phyloP scores from a whole-genome alignment of 768 basidiomycete genomes.

The Lenzites betulinus region DNA sequence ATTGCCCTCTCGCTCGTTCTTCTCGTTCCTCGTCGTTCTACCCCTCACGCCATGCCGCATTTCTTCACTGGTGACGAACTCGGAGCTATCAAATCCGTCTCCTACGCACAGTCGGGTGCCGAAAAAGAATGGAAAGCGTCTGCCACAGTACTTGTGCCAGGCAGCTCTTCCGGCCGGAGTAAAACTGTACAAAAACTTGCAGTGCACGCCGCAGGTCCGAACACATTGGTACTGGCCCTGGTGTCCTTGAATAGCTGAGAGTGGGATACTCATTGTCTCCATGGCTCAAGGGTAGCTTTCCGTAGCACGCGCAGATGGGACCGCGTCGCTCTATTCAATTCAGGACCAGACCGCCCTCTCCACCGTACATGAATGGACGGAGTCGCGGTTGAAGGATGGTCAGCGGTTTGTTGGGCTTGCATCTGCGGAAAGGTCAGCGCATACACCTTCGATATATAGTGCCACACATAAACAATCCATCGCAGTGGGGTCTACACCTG shows the following conservation, averaged over 20 bases:
- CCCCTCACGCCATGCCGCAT: slow-evolving; percentile 49
- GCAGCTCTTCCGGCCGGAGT: slow-evolving; percentile 33
- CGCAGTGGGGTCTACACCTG: slow-evolving; percentile 62
- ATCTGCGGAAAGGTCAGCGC: slow-evolving; percentile 49
- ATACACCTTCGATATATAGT: neutral
- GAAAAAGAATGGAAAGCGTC: slow-evolving; percentile 37
- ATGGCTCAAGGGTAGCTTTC: slow-evolving; percentile 59
- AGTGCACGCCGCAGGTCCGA: slow-evolving; percentile 17
- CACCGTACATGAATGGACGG: slow-evolving; percentile 57
- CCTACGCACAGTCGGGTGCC: slow-evolving; percentile 38
- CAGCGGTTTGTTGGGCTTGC: slow-evolving; percentile 66
- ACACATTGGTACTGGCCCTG: slow-evolving; percentile 25
- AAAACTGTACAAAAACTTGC: slow-evolving; percentile 44
- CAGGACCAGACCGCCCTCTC: slow-evolving; percentile 43
- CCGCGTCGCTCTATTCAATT: slow-evolving; percentile 44
- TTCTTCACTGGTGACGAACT: slow-evolving; percentile 81
- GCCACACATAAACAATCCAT: neutral
- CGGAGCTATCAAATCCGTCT: slow-evolving; percentile 69
- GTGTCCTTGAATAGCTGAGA: slow-evolving; percentile 19
- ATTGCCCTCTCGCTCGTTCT: neutral
- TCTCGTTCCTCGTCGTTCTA: neutral
- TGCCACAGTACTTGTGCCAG: slow-evolving; percentile 29
- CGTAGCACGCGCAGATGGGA: slow-evolving; percentile 64
- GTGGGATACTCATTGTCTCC: slow-evolving; percentile 1
- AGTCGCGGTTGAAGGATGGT: slow-evolving; percentile 53